Conservation (phyloP, 164 flowering plant genomes). For the Litsea cubeba region DNA sequence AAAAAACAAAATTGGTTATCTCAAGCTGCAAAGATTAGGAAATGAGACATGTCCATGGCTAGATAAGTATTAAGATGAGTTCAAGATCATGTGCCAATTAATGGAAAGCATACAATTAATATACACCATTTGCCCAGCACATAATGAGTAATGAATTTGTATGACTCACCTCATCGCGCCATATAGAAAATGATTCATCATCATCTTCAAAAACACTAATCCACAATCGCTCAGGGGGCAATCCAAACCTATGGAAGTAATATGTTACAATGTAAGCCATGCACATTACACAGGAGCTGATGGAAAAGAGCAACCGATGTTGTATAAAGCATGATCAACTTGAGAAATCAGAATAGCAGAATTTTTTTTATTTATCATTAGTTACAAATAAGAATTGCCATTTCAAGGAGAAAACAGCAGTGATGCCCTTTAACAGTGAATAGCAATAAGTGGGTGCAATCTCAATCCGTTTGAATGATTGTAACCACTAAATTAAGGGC, state of each 20-base stretch:
- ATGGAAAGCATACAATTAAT: background rate
- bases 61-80: background rate
- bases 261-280: no score
- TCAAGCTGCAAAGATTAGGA: no score
- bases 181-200: conserved; percentile 82
- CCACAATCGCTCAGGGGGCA: conserved; percentile 82
- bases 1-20: no score
- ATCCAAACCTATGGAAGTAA: conserved; percentile 44
- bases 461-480: no score
- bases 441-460: no score
- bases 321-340: background rate
- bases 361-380: no score
- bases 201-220: conserved; percentile 86
- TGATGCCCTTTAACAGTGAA: no score
- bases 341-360: background rate
- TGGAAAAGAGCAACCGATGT: background rate
- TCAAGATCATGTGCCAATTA: background rate
- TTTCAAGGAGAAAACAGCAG: background rate
- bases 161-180: conserved; percentile 71
- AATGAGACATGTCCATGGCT: background rate
- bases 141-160: conserved; percentile 1
- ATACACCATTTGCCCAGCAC: background rate
- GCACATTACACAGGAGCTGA: background rate
- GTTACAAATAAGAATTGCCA: no score
- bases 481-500: no score